Percentiles rank a stretch among this genome's conserved stretches.
These are phyloP conservation scores for Picea abies DNA, from an alignment of 83 land plant species.

Conservation along the genomic window DNA sequence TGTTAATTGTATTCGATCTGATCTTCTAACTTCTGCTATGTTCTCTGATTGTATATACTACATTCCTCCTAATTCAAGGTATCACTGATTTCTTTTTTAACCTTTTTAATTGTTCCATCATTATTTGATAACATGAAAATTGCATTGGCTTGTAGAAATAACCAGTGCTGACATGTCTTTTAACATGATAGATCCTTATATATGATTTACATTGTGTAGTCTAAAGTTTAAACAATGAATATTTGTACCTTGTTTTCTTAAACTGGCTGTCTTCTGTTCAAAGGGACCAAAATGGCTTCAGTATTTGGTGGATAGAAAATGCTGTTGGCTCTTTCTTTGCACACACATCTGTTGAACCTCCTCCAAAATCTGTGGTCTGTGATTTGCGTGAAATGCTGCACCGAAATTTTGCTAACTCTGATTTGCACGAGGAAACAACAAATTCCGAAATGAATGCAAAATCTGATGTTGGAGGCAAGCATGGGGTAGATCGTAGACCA, in stretches of 20 bases:
- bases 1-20: conserved; percentile 86
- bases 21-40: conserved; percentile 78
- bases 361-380: conserved; percentile 37
- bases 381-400: conserved; percentile 75
- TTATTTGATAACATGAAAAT: not conserved
- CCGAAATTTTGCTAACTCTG: conserved; percentile 27
- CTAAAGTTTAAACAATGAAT: not conserved
- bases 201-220: not conserved
- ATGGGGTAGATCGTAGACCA: conserved; percentile 14
- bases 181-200: not conserved
- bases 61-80: conserved; percentile 71
- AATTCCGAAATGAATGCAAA: conserved; percentile 16
- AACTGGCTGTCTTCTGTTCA: not conserved
- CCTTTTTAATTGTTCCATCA: not conserved
- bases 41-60: conserved; percentile 78
- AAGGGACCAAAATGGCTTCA: conserved; percentile 60
- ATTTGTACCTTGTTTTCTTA: not conserved
- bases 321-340: conserved; percentile 81
- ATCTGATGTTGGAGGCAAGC: conserved; percentile 18
- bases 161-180: not conserved
- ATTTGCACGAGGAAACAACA: conserved; percentile 23
- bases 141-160: not conserved
- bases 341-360: conserved; percentile 60
- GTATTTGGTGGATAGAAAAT: conserved; percentile 96
- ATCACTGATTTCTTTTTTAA: not conserved